Conservation (phyloP, 495 filamentous ascomycete genomes). For the Chaetomium cochliodes region DNA sequence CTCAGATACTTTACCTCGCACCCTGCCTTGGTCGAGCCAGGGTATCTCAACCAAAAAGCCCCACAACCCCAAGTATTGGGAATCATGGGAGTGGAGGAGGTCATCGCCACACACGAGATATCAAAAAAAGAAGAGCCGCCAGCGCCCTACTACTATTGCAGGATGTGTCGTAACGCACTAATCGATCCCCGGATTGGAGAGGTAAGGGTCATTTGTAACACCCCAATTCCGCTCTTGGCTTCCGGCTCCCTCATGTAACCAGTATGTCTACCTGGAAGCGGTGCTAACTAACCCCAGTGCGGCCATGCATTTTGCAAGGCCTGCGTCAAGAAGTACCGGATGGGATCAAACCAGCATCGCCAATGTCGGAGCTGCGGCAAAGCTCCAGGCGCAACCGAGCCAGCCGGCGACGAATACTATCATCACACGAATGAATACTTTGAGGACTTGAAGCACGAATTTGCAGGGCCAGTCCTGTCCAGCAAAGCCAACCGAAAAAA, state of each 20-base stretch:
- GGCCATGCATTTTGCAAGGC: constrained; percentile 34
- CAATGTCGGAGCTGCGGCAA: not conserved
- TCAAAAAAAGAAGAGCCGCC: not conserved
- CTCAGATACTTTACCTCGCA: constrained; percentile 16
- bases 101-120: not conserved
- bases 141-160: constrained; percentile 17
- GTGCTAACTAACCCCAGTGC: constrained; percentile 25
- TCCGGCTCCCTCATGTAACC: too few species aligned
- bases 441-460: not conserved
- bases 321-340: constrained; percentile 17
- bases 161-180: constrained; percentile 11
- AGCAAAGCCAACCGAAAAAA: not conserved
- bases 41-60: not conserved
- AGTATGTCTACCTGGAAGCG: too few species aligned
- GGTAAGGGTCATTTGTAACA: not conserved
- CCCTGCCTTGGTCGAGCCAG: constrained; percentile 11
- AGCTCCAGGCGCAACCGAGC: not conserved
- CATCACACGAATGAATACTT: not conserved
- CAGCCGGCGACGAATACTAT: not conserved
- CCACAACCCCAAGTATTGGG: not conserved
- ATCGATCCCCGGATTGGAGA: not conserved
- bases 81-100: not conserved
- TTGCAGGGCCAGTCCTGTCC: not conserved
- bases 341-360: not conserved
- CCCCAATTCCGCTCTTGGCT: too few species aligned